These are phyloP conservation scores for Daldinia childiae DNA, from an alignment of 495 filamentous ascomycete genomes.

Conservation along the genomic window DNA sequence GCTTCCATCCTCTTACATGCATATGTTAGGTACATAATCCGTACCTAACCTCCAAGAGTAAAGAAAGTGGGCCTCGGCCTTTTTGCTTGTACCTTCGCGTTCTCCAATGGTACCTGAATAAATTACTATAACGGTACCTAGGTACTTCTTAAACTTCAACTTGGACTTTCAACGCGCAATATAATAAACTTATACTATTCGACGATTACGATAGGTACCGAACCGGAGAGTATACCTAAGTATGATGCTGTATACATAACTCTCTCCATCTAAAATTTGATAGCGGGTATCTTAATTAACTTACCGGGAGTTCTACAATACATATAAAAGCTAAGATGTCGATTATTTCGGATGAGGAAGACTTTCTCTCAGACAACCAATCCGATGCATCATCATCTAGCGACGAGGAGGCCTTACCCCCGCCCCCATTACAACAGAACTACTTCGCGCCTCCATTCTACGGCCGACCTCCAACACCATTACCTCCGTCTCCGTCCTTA, in stretches of 20 bases:
- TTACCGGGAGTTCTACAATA: not conserved
- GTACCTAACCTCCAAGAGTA: not conserved
- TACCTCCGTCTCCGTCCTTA: slow-evolving; percentile 91
- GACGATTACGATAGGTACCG: not conserved
- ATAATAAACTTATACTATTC: not conserved
- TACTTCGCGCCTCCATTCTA: slow-evolving; percentile 90
- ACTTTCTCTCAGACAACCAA: slow-evolving; percentile 52
- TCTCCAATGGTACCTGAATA: not conserved
- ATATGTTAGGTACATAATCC: no score
- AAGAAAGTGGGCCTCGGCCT: not conserved
- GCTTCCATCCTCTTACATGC: no score
- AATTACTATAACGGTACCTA: not conserved
- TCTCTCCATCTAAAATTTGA: not conserved
- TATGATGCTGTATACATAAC: not conserved
- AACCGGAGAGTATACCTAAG: not conserved
- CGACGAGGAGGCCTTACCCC: slow-evolving; percentile 43
- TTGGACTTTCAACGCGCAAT: not conserved
- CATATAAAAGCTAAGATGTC: slow-evolving; percentile 49
- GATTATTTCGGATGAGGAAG: slow-evolving; percentile 60
- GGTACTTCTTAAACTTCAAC: not conserved
- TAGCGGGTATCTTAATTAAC: not conserved
- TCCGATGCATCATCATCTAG: slow-evolving; percentile 45
- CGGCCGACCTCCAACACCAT: slow-evolving; percentile 84
- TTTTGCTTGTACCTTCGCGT: not conserved
- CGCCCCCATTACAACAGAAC: slow-evolving; percentile 57